phyloP scores from a whole-genome alignment of 2,329 filamentous ascomycete species.

The Hypoxylon sp. region DNA sequence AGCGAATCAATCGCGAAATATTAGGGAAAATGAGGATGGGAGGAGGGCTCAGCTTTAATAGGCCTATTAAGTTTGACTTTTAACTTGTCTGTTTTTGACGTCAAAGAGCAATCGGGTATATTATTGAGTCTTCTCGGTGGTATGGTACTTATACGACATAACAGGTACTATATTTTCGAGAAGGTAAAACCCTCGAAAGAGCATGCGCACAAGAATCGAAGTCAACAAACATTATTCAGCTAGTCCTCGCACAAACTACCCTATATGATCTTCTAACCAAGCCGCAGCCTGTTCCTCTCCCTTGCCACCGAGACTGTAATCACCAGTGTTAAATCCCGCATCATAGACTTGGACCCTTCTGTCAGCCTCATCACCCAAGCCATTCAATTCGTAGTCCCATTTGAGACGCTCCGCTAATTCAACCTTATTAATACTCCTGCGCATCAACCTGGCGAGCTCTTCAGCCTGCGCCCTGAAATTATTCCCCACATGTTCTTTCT shows the following conservation, averaged over 20 bases:
- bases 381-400: constrained; percentile 60
- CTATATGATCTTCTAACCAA: constrained; percentile 48
- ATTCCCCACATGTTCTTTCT: constrained; percentile 55
- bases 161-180: too few relatives aligned
- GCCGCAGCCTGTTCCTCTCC: constrained; percentile 40
- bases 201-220: not conserved
- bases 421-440: constrained; percentile 62
- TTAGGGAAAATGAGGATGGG: too few relatives aligned
- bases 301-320: constrained; percentile 27
- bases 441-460: constrained; percentile 65
- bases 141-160: too few relatives aligned
- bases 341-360: constrained; percentile 59
- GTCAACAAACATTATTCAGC: not conserved
- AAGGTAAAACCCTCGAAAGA: not conserved
- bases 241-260: not conserved
- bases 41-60: too few relatives aligned
- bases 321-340: constrained; percentile 54
- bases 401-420: constrained; percentile 61
- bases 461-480: constrained; percentile 63
- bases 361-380: constrained; percentile 55
- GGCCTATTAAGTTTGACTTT: too few relatives aligned
- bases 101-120: too few relatives aligned
- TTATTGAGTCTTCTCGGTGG: too few relatives aligned
- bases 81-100: too few relatives aligned
- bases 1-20: too few relatives aligned